These are phyloP conservation scores for Cladosporium cucumerinum DNA, from an alignment of 2,329 filamentous ascomycete species.

Conservation along the genomic window DNA sequence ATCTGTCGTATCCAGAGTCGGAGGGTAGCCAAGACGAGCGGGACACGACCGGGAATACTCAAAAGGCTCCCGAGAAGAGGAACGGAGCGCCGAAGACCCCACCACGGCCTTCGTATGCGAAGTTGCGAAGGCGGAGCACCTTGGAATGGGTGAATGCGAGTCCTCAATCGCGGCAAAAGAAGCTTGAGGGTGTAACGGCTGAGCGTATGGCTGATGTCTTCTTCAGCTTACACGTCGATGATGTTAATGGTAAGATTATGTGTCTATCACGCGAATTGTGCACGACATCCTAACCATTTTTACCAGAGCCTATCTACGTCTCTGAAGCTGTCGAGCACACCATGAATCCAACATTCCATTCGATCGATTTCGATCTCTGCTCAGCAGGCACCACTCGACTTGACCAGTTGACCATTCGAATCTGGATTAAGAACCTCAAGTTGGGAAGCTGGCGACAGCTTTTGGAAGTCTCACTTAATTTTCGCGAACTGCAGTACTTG, in stretches of 20 bases:
- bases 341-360: slow-evolving; percentile 88
- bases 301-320: slow-evolving; percentile 74
- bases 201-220: slow-evolving; percentile 79
- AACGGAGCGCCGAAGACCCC: slow-evolving; percentile 22
- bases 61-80: background rate
- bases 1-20: slow-evolving; percentile 18
- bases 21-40: background rate
- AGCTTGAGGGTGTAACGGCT: slow-evolving; percentile 69
- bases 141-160: slow-evolving; percentile 61
- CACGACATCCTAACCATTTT: slow-evolving; percentile 20
- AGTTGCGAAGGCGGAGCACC: slow-evolving; percentile 55
- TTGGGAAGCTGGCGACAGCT: slow-evolving; percentile 60
- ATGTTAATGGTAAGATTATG: slow-evolving; percentile 41
- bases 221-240: slow-evolving; percentile 74
- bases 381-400: slow-evolving; percentile 63
- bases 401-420: slow-evolving; percentile 62
- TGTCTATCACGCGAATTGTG: background rate
- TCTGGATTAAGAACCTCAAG: slow-evolving; percentile 67
- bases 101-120: slow-evolving; percentile 37
- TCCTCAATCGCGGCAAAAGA: slow-evolving; percentile 64
- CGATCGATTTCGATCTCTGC: slow-evolving; percentile 70
- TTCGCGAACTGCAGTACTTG: slow-evolving; percentile 74
- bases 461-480: slow-evolving; percentile 67
- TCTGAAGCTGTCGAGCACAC: slow-evolving; percentile 76
- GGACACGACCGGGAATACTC: background rate